These are phyloP conservation scores for Blastobotrys robertii DNA, from an alignment of 805 yeast species.

Conservation along the genomic window DNA sequence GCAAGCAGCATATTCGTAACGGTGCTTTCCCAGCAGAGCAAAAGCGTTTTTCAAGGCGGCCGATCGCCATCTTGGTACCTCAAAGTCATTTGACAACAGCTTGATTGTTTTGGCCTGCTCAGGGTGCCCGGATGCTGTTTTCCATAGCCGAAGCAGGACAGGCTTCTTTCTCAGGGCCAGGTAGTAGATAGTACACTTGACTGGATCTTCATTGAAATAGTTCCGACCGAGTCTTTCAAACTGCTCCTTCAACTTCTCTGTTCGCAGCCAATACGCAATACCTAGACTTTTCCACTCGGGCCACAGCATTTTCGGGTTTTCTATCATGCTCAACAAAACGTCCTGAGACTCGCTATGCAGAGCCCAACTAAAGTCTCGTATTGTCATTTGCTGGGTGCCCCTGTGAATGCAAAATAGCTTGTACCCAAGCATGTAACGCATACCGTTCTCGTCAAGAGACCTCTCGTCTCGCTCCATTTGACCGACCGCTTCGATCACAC, in stretches of 20 bases:
- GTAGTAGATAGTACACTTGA: conserved; percentile 61
- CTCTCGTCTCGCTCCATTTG: conserved; percentile 38
- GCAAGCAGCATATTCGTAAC: conserved; percentile 79
- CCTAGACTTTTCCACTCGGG: conserved; percentile 48
- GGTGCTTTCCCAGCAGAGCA: conserved; percentile 79
- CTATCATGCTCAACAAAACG: conserved; percentile 42
- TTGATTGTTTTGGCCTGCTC: conserved; percentile 77
- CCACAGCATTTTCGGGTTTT: conserved; percentile 41
- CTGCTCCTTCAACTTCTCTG: conserved; percentile 36
- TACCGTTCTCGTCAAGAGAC: conserved; percentile 53
- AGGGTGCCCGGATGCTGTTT: conserved; percentile 58
- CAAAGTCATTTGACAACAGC: conserved; percentile 69
- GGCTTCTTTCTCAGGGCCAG: conserved; percentile 71
- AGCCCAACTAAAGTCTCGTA: conserved; percentile 86
- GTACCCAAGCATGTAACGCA: conserved; percentile 61
- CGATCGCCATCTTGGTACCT: conserved; percentile 64
- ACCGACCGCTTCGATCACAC: conserved; percentile 55
- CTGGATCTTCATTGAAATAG: conserved; percentile 70
- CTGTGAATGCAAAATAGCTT: conserved; percentile 51
- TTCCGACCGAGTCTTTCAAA: conserved; percentile 65
- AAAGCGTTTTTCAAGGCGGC: conserved; percentile 92
- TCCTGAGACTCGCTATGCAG: conserved; percentile 73
- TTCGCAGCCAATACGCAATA: conserved; percentile 60
- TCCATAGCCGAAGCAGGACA: conserved; percentile 74
- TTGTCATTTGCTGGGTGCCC: conserved; percentile 45